phyloP scores from a whole-genome alignment of 2,329 filamentous ascomycete genomes.

The Huntiella moniliformis region DNA sequence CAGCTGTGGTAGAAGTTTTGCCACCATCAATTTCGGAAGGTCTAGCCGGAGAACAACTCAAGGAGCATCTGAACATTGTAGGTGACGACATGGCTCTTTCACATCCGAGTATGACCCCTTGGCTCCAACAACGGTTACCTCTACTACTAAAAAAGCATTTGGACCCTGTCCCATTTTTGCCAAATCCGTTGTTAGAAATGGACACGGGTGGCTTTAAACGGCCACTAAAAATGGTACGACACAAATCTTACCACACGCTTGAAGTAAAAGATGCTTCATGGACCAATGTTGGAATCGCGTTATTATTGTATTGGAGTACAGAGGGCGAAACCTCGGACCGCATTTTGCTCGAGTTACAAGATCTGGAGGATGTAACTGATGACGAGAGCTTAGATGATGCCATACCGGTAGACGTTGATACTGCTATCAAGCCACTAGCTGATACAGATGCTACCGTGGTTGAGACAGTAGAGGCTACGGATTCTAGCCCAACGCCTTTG shows the following conservation, averaged over 20 bases:
- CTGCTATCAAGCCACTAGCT: background rate
- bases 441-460: background rate
- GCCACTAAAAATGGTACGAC: background rate
- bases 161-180: slow-evolving; percentile 44
- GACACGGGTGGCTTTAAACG: background rate
- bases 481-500: background rate
- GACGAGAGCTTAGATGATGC: background rate
- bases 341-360: slow-evolving; percentile 4
- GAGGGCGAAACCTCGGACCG: slow-evolving; percentile 7
- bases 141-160: slow-evolving; percentile 31
- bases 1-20: slow-evolving; percentile 40
- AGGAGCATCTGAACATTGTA: slow-evolving; percentile 32
- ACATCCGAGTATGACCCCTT: slow-evolving; percentile 42
- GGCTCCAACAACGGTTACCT: slow-evolving; percentile 32
- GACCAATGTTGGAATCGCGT: slow-evolving; percentile 19
- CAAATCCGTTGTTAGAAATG: slow-evolving; percentile 28
- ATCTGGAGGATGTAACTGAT: slow-evolving; percentile 6
- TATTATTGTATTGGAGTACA: slow-evolving; percentile 17
- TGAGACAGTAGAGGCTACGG: background rate
- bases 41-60: slow-evolving; percentile 43
- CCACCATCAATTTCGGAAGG: slow-evolving; percentile 44
- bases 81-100: slow-evolving; percentile 36
- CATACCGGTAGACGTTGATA: background rate
- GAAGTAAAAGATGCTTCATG: slow-evolving; percentile 16
- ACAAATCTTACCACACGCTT: slow-evolving; percentile 1